Evolutionary conservation across 208 protist genomes (phyloP), one percentile per base, ranked within the genome.

Genomic region (Angomonas deanei): DNA sequence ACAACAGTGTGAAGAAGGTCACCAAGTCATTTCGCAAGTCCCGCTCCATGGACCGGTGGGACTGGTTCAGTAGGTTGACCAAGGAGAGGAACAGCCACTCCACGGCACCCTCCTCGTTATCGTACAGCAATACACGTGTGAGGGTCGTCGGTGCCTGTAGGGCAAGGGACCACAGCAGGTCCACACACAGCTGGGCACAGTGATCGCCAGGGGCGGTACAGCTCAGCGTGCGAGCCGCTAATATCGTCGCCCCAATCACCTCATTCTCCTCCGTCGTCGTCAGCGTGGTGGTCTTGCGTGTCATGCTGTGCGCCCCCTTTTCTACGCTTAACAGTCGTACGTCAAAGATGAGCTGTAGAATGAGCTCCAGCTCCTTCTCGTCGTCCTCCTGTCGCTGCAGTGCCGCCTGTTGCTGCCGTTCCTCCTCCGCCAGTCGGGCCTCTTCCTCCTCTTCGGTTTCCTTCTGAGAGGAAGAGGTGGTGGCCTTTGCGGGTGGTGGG

Each of bases 1-100:
- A 72, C 13, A 92, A 60, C n/a, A 72, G 53, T 0, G 68, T 67
- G 21, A 88, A 31, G 38, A 92, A 39, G 13, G 65, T 62, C 21
- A 86, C 55, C 10, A 92, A 57, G 53, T 88, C 81, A 64, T 92
- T 85, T 4, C 85, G 75, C 50, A 86, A 48, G 66, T 92, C 85
- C 24, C 85, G 74, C 48, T 92, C 70, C 31, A 46, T 53, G 6
- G 68, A 38, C 21, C 79, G 74, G 62, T 92, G 76, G 10, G 72
- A 68, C 46, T 68, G 48, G 33, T 83, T 80, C 49, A 92, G 78
- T 61, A 81, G 65, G 30, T 86, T 66, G 24, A 88, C 28, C 47
- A 88, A 73, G 19, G 61, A 57, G 2, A 81, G 66, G 49, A 92
- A 80, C 17, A 92, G 49, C 19, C 88, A 76, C 38, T 92, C 81